Percentiles rank a stretch among this genome's conserved stretches.
Evolutionary conservation across 805 yeast genomes (phyloP).

Genomic region (Yamadazyma takamatsuzukensis): DNA sequence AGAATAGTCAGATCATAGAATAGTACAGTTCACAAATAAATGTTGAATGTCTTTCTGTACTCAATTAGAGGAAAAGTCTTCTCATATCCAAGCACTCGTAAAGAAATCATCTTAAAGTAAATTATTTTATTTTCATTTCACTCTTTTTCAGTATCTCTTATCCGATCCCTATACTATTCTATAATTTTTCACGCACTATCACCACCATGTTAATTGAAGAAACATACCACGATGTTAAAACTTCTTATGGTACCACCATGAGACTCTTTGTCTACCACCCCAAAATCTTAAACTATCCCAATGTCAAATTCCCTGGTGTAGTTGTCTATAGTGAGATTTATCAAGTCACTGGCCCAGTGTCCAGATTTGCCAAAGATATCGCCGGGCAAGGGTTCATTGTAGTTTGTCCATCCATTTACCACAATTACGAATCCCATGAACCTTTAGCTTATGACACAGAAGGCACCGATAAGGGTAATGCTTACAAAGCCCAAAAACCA

Average conservation of each 20-base stretch:
- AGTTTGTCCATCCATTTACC: conserved; percentile 78
- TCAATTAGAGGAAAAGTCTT: too few relatives aligned
- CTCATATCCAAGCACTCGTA: too few relatives aligned
- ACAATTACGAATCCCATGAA: conserved; percentile 62
- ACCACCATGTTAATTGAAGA: conserved; percentile 65
- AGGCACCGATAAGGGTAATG: conserved; percentile 76
- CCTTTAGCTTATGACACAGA: conserved; percentile 65
- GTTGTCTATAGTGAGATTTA: conserved; percentile 76
- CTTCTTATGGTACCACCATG: conserved; percentile 65
- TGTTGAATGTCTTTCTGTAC: too few relatives aligned
- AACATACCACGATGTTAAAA: conserved; percentile 57
- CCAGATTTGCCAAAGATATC: conserved; percentile 71
- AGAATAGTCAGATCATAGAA: too few relatives aligned
- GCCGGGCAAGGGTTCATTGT: conserved; percentile 79
- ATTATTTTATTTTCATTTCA: too few relatives aligned
- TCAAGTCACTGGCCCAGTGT: conserved; percentile 79
- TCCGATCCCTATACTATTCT: too few relatives aligned
- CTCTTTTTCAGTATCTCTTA: too few relatives aligned
- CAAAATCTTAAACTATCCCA: conserved; percentile 66
- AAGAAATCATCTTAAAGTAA: too few relatives aligned
- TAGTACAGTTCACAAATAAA: too few relatives aligned
- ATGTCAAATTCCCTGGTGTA: conserved; percentile 78
- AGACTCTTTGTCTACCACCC: conserved; percentile 68
- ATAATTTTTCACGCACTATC: background rate
- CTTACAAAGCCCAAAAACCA: conserved; percentile 62